These are phyloP conservation scores for Hypoxylon sp. DNA, from an alignment of 2,329 filamentous ascomycete species.

Conservation along the genomic window DNA sequence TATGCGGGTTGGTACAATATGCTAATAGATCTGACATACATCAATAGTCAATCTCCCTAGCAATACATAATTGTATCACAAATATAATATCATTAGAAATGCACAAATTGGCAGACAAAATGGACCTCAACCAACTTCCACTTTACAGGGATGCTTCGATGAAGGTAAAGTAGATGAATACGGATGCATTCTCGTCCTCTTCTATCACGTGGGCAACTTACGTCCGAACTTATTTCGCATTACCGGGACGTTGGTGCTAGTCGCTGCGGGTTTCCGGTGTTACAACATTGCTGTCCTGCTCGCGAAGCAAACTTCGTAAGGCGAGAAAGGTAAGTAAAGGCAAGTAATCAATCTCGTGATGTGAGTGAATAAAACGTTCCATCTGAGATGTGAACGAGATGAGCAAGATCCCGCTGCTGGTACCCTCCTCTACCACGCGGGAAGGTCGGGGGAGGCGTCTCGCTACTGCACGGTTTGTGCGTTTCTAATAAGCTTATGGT, in stretches of 20 bases:
- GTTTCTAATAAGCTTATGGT: slow-evolving; percentile 17
- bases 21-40: slow-evolving; percentile 27
- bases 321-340: slow-evolving; percentile 2
- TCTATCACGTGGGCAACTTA: slow-evolving; percentile 35
- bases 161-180: slow-evolving; percentile 23
- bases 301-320: slow-evolving; percentile 32
- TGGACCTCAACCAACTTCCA: slow-evolving; percentile 21
- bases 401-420: slow-evolving; percentile 41
- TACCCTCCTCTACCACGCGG: slow-evolving; percentile 41
- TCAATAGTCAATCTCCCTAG: slow-evolving; percentile 15
- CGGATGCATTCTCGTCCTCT: slow-evolving; percentile 32
- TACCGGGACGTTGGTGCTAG: slow-evolving; percentile 30
- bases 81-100: slow-evolving; percentile 12
- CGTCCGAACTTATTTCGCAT: slow-evolving; percentile 20
- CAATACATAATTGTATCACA: slow-evolving; percentile 1
- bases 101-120: slow-evolving; percentile 1
- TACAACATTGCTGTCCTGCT: slow-evolving; percentile 16
- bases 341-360: slow-evolving; percentile 40
- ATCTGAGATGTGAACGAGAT: slow-evolving; percentile 21
- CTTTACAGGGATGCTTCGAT: slow-evolving; percentile 21
- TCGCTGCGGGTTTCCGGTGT: slow-evolving; percentile 41
- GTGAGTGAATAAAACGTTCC: slow-evolving; percentile 29
- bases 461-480: slow-evolving; percentile 35
- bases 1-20: neutral
- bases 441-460: slow-evolving; percentile 41